Evolutionary conservation across 1,284 basidiomycete genomes (phyloP).

Genomic region (Sutorius eximius): DNA sequence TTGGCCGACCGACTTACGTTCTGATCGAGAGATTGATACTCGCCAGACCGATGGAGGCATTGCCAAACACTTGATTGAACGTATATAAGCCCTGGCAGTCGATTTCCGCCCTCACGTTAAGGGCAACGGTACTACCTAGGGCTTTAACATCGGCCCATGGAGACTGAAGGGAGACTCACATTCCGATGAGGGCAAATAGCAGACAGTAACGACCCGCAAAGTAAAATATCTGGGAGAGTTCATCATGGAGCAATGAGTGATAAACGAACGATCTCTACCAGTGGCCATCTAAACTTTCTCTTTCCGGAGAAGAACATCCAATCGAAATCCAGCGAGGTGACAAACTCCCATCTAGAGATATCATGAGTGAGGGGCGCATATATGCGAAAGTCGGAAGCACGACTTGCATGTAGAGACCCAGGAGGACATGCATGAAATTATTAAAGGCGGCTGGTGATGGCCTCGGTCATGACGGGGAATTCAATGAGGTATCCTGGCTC

Average conservation of each 20-base stretch:
- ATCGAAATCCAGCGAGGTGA: slow-evolving; percentile 66
- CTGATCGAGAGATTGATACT: slow-evolving; percentile 78
- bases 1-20: slow-evolving; percentile 48
- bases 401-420: slow-evolving; percentile 65
- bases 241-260: slow-evolving; percentile 1
- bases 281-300: slow-evolving; percentile 61
- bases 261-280: slow-evolving; percentile 42
- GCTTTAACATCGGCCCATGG: neutral
- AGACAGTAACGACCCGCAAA: slow-evolving; percentile 72
- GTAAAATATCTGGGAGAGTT: slow-evolving; percentile 58
- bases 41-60: slow-evolving; percentile 70
- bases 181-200: slow-evolving; percentile 67
- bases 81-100: slow-evolving; percentile 55
- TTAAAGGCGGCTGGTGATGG: slow-evolving; percentile 51
- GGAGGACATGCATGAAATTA: slow-evolving; percentile 64
- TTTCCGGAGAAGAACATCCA: slow-evolving; percentile 62
- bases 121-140: slow-evolving; percentile 26
- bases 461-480: slow-evolving; percentile 10
- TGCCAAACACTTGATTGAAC: slow-evolving; percentile 71
- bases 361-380: neutral
- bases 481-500: neutral
- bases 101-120: slow-evolving; percentile 35
- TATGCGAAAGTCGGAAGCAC: slow-evolving; percentile 8
- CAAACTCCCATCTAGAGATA: slow-evolving; percentile 57
- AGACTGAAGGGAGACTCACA: slow-evolving; percentile 43